Conservation (phyloP, 352 stramenopile genomes). For the Thalassiosira gravida region DNA sequence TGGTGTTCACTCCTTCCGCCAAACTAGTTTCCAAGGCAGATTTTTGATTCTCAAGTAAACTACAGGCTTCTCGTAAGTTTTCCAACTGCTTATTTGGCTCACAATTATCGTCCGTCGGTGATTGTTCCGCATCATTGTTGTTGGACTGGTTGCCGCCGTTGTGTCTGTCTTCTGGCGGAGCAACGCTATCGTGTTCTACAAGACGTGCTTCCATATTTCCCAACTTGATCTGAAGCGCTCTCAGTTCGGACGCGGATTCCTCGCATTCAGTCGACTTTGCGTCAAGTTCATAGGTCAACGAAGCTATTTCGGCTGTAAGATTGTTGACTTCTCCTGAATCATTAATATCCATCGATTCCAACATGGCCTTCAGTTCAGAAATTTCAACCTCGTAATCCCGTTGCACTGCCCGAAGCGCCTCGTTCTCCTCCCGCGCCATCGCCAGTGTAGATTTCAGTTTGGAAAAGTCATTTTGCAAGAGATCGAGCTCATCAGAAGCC, state of each 20-base stretch:
- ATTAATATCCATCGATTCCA: slow-evolving; percentile 38
- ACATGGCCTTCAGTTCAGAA: slow-evolving; percentile 37
- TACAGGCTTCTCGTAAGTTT: slow-evolving; percentile 10
- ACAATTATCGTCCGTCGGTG: slow-evolving; percentile 22
- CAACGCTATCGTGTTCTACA: slow-evolving; percentile 8
- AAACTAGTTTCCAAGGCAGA: slow-evolving; percentile 35
- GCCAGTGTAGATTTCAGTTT: slow-evolving; percentile 39
- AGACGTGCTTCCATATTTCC: slow-evolving; percentile 29
- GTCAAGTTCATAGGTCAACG: slow-evolving; percentile 46
- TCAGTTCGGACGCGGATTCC: slow-evolving; percentile 21
- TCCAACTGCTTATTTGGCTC: slow-evolving; percentile 15
- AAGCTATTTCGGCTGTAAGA: slow-evolving; percentile 46
- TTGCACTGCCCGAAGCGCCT: slow-evolving; percentile 29
- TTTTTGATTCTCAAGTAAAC: slow-evolving; percentile 26
- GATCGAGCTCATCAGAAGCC: too few species aligned
- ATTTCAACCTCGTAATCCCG: slow-evolving; percentile 37
- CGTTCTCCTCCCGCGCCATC: slow-evolving; percentile 53
- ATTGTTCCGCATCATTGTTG: slow-evolving; percentile 8
- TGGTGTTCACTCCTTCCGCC: slow-evolving; percentile 15
- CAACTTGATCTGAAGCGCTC: slow-evolving; percentile 39
- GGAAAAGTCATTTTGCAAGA: slow-evolving; percentile 33
- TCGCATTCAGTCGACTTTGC: slow-evolving; percentile 41
- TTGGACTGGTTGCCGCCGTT: slow-evolving; percentile 6
- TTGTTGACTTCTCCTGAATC: slow-evolving; percentile 34
- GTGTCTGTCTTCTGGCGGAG: not conserved